Percentiles rank a stretch among this genome's conserved stretches.
Evolutionary conservation across 2,329 filamentous ascomycete species (phyloP).

Genomic region (Cryphonectria parasitica): DNA sequence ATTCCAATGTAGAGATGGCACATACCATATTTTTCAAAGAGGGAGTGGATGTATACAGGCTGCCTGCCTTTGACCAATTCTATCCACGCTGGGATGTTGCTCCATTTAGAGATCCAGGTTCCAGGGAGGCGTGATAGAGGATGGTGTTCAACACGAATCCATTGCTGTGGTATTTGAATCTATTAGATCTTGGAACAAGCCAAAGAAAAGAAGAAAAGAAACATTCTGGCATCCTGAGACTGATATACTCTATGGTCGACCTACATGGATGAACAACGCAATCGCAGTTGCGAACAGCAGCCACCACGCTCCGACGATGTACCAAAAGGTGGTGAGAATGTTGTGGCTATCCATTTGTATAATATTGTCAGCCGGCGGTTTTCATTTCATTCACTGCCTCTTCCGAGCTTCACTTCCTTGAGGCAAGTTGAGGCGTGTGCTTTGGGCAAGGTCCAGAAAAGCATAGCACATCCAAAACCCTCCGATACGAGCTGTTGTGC

Average conservation of each 20-base stretch:
- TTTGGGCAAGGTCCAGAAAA: not conserved
- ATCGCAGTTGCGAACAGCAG: slow-evolving; percentile 8
- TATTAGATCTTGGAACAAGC: not conserved
- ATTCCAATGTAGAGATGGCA: too few species aligned
- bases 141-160: slow-evolving; percentile 16
- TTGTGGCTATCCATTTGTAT: slow-evolving; percentile 10
- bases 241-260: not conserved
- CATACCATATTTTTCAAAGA: slow-evolving; percentile 35
- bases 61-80: slow-evolving; percentile 27
- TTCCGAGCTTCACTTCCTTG: not conserved
- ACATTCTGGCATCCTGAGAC: not conserved
- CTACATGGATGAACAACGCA: slow-evolving; percentile 11
- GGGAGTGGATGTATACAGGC: slow-evolving; percentile 32
- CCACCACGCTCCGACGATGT: slow-evolving; percentile 11
- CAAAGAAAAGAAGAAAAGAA: too few species aligned
- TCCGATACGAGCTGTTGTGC: not conserved
- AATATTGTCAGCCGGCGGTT: not conserved
- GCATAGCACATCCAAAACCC: not conserved
- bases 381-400: not conserved
- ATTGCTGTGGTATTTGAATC: slow-evolving; percentile 5
- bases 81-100: slow-evolving; percentile 27
- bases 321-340: slow-evolving; percentile 11
- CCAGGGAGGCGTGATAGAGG: slow-evolving; percentile 33
- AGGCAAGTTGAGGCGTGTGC: not conserved
- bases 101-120: slow-evolving; percentile 36